These are phyloP conservation scores for Phytopythium chamaehyphon DNA, from an alignment of 352 stramenopile genomes.

Conservation along the genomic window DNA sequence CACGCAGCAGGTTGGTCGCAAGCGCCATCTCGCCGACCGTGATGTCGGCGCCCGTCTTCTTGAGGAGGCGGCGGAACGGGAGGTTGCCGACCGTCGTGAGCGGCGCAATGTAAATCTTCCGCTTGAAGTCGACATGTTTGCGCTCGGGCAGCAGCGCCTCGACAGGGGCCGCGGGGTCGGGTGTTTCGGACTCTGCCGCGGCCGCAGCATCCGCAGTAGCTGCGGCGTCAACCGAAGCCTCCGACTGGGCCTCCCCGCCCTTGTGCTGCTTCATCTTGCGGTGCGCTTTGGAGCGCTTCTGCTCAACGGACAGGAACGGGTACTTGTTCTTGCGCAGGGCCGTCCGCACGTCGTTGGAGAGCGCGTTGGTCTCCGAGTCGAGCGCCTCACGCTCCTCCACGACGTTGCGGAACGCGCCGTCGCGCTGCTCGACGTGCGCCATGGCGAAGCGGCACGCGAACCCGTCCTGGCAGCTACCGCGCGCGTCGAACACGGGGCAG, in stretches of 20 bases:
- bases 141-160: constrained; percentile 58
- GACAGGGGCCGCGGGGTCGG: constrained; percentile 23
- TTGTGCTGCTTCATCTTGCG: constrained; percentile 27
- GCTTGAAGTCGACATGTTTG: constrained; percentile 95
- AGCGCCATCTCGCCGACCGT: constrained; percentile 99
- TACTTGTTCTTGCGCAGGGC: constrained; percentile 93
- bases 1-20: constrained; percentile 92
- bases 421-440: constrained; percentile 73
- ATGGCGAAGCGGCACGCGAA: constrained; percentile 90
- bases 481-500: constrained; percentile 78
- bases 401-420: constrained; percentile 46
- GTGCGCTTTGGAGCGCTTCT: constrained; percentile 51
- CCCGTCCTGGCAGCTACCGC: constrained; percentile 90
- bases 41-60: constrained; percentile 98
- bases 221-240: constrained; percentile 2
- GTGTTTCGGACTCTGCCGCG: constrained; percentile 1
- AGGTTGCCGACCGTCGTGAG: constrained; percentile 99
- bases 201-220: background rate
- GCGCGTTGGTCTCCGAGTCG: constrained; percentile 75
- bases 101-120: constrained; percentile 98
- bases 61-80: constrained; percentile 97
- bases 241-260: constrained; percentile 9
- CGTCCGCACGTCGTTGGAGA: constrained; percentile 78
- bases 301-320: constrained; percentile 79
- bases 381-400: constrained; percentile 23